Conservation (phyloP, 371 early-diverging fungal genomes). For the Circinella minor region DNA sequence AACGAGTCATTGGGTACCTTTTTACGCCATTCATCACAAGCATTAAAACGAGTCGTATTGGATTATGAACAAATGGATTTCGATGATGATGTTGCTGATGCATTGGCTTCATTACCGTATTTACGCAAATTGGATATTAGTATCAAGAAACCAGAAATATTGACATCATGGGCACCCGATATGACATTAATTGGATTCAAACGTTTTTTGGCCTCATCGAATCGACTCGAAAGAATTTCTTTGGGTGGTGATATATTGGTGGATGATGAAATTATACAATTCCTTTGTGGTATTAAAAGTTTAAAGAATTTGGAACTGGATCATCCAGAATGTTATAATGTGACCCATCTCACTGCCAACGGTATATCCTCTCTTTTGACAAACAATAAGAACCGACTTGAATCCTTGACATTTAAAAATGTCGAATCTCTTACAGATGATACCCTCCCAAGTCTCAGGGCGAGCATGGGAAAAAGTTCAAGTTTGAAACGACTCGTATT, state of each 20-base stretch:
- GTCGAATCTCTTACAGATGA: not conserved
- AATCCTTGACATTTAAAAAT: not conserved
- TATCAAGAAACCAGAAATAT: not conserved
- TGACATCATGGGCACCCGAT: not conserved
- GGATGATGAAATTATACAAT: not conserved
- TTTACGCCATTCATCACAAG: not conserved
- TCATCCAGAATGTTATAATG: not conserved
- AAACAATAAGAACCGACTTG: not conserved
- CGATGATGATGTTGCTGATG: not conserved
- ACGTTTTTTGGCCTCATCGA: not conserved
- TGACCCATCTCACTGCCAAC: not conserved
- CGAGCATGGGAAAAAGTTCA: not conserved
- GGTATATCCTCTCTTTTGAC: not conserved
- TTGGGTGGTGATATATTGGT: not conserved
- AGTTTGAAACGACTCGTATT: not conserved
- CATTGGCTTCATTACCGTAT: not conserved
- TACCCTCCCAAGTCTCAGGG: conserved; percentile 2
- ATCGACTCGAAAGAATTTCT: not conserved
- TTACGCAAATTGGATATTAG: not conserved
- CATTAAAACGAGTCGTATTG: not conserved
- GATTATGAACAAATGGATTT: conserved; percentile 8
- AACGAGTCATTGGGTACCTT: not conserved
- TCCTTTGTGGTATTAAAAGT: not conserved
- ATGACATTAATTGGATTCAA: not conserved
- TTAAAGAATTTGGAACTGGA: not conserved